These are phyloP conservation scores for Penicillium sp. DNA, from an alignment of 2,329 filamentous ascomycete genomes.

Conservation along the genomic window DNA sequence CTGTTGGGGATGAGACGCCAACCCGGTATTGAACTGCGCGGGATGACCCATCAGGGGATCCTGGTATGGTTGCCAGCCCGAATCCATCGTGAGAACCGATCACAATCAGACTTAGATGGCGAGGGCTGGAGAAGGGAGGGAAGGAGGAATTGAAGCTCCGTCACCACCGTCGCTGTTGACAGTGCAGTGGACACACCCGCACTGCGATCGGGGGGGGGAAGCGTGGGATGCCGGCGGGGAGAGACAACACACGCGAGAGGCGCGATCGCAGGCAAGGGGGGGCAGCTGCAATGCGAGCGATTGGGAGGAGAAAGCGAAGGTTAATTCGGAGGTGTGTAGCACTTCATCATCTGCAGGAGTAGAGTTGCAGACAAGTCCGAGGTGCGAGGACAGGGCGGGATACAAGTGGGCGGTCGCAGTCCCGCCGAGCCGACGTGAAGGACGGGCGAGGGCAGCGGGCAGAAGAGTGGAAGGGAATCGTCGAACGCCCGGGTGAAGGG, in stretches of 20 bases:
- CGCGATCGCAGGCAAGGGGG: conserved; percentile 22
- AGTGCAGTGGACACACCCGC: conserved; percentile 30
- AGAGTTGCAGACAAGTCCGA: conserved; percentile 4
- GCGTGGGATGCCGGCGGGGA: conserved; percentile 26
- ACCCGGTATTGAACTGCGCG: conserved; percentile 61
- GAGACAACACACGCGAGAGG: conserved; percentile 27
- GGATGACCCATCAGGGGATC: conserved; percentile 60
- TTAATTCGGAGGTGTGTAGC: conserved; percentile 20
- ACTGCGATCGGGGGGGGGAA: conserved; percentile 31
- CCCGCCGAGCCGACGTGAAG: too few species aligned
- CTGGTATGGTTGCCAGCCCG: conserved; percentile 65
- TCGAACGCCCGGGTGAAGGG: too few species aligned
- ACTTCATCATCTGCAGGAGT: conserved; percentile 24
- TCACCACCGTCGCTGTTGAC: conserved; percentile 19
- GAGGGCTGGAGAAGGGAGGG: conserved; percentile 1
- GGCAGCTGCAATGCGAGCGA: conserved; percentile 14
- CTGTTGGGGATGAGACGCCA: conserved; percentile 50
- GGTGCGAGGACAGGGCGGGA: conserved; percentile 6
- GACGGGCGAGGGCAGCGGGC: too few species aligned
- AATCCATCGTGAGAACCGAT: conserved; percentile 47
- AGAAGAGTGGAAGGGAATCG: too few species aligned
- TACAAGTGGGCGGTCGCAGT: too few species aligned
- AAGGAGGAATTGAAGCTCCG: conserved; percentile 15
- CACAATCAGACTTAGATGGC: conserved; percentile 26
- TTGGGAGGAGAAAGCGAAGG: conserved; percentile 15